A percentile compares a stretch with the other conserved stretches of the same genome.
Evolutionary conservation across 1,284 basidiomycete species (phyloP).

Genomic region (Hymenochaete sp.): DNA sequence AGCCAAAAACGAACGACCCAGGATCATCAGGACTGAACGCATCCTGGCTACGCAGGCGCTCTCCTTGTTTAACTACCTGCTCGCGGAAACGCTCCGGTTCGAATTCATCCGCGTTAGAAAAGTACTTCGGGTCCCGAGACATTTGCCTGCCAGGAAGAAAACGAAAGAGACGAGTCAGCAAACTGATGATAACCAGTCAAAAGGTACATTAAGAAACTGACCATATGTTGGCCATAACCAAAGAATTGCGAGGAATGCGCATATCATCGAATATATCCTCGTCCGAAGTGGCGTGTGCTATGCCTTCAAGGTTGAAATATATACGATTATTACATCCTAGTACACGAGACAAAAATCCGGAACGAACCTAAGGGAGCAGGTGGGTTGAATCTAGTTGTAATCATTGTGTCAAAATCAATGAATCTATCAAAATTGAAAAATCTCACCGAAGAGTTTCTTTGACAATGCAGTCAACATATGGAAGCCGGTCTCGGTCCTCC

Average conservation of each 20-base stretch:
- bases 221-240: constrained; percentile 11
- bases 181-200: background rate
- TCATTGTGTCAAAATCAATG: background rate
- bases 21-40: constrained; percentile 5
- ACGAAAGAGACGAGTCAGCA: too few relatives aligned
- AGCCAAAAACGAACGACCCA: constrained; percentile 9
- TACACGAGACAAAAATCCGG: background rate
- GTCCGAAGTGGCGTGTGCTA: constrained; percentile 9
- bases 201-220: background rate
- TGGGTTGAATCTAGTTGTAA: constrained; percentile 1
- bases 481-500: constrained; percentile 9
- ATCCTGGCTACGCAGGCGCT: too few relatives aligned
- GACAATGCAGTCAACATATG: constrained; percentile 14
- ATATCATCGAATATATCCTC: constrained; percentile 11
- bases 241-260: constrained; percentile 10
- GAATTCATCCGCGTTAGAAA: constrained; percentile 5
- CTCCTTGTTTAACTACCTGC: background rate
- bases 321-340: too few relatives aligned
- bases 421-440: background rate
- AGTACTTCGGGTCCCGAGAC: constrained; percentile 9
- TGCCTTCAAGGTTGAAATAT: too few relatives aligned
- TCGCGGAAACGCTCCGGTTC: constrained; percentile 5
- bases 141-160: too few relatives aligned
- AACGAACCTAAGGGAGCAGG: constrained; percentile 3
- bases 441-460: constrained; percentile 8